Conservation (phyloP, 768 basidiomycete genomes). For the Mycena leptocephala region DNA sequence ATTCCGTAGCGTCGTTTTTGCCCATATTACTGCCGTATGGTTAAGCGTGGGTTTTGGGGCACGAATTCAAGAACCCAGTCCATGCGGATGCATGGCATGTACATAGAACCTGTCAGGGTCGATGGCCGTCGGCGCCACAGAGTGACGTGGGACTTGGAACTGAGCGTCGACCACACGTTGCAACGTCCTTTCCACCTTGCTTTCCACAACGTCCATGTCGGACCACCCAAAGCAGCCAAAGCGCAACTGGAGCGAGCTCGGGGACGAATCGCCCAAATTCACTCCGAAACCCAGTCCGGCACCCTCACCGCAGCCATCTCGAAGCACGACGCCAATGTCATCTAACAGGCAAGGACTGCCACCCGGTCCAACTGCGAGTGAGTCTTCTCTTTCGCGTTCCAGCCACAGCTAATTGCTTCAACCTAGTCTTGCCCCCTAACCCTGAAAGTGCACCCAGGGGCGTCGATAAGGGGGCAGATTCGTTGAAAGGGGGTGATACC, state of each 20-base stretch:
- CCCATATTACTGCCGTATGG: too few species aligned
- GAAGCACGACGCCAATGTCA: not conserved
- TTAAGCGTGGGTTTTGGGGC: too few species aligned
- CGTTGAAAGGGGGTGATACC: too few species aligned
- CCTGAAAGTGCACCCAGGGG: not conserved
- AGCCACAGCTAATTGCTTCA: not conserved
- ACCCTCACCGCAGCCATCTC: too few species aligned
- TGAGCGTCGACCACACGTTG: not conserved
- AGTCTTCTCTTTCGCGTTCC: conserved; percentile 2
- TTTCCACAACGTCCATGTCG: not conserved
- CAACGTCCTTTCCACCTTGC: not conserved
- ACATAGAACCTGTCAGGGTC: not conserved
- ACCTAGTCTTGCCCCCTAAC: not conserved
- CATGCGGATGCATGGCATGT: too few species aligned
- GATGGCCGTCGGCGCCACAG: not conserved
- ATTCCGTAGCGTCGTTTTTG: too few species aligned
- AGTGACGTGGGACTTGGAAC: not conserved
- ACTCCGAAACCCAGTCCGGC: not conserved
- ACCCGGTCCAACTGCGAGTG: not conserved
- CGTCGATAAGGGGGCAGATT: not conserved
- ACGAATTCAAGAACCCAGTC: too few species aligned
- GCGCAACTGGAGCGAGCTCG: not conserved
- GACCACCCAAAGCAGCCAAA: not conserved
- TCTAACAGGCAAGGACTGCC: not conserved
- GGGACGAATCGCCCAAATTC: not conserved